Conservation (phyloP, 495 filamentous ascomycete genomes). For the Thozetella sp. region DNA sequence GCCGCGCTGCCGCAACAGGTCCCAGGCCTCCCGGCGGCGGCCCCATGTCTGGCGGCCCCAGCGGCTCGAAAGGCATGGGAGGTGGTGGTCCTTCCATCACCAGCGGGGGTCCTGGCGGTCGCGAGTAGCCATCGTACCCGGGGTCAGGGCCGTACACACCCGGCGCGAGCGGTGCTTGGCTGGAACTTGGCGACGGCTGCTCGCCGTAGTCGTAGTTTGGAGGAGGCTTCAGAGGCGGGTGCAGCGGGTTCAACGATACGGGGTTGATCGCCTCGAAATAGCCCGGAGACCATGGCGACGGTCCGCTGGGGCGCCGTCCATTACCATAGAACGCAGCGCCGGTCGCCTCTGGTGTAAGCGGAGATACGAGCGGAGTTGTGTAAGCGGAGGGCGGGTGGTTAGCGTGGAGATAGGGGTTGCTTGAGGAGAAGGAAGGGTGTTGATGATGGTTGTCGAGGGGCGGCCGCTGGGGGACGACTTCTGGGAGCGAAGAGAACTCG, state of each 20-base stretch:
- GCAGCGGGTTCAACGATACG: neutral
- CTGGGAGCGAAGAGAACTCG: neutral
- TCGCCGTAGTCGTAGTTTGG: neutral
- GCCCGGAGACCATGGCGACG: neutral
- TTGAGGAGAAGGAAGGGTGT: neutral
- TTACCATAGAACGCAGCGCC: neutral
- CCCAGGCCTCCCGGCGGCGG: neutral
- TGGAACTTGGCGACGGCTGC: neutral
- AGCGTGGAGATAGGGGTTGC: neutral
- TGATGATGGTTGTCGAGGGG: neutral
- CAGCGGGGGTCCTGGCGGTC: neutral
- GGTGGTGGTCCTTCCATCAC: neutral
- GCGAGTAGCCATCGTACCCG: neutral
- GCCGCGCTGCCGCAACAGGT: neutral
- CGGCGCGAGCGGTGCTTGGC: neutral
- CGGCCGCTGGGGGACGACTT: neutral
- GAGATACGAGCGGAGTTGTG: neutral
- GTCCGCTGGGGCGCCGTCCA: neutral
- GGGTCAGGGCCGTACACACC: neutral
- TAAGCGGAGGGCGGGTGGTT: neutral
- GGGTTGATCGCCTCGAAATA: neutral
- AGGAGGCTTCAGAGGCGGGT: neutral
- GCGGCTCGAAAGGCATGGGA: too few species aligned
- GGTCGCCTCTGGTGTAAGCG: neutral
- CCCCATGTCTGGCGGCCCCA: neutral